A percentile compares a stretch with the other conserved stretches of the same genome.
Conservation (phyloP, 208 protist species). For the Leishmania mexicana region DNA sequence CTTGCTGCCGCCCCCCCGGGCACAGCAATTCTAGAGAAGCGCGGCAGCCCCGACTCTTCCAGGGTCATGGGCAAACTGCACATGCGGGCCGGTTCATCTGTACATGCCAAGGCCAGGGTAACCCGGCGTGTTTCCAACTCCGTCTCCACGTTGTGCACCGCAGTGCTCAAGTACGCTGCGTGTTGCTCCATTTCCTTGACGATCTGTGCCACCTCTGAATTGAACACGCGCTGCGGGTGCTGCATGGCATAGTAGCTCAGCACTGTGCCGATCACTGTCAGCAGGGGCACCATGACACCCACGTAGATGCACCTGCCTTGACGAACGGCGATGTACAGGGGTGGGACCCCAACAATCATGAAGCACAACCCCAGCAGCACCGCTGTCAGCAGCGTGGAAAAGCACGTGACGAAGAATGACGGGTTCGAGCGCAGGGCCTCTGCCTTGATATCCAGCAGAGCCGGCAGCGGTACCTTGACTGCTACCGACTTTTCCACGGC, state of each 20-base stretch:
- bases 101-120: not conserved
- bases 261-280: constrained; percentile 45
- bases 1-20: not conserved
- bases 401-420: constrained; percentile 11
- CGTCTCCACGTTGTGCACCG: constrained; percentile 30
- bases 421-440: constrained; percentile 11
- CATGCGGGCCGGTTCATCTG: not conserved
- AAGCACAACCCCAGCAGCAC: constrained; percentile 36
- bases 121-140: constrained; percentile 23
- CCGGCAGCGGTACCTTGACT: constrained; percentile 11
- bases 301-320: constrained; percentile 42
- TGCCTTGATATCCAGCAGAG: constrained; percentile 9
- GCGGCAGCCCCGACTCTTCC: constrained; percentile 7
- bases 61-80: constrained; percentile 10
- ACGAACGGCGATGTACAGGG: constrained; percentile 36
- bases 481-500: not conserved
- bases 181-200: constrained; percentile 37
- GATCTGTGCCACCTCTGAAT: constrained; percentile 30
- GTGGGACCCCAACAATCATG: constrained; percentile 49
- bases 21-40: not conserved
- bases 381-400: constrained; percentile 32
- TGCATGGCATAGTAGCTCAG: constrained; percentile 49
- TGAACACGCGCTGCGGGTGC: constrained; percentile 37
- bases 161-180: constrained; percentile 19
- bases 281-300: constrained; percentile 45